These are phyloP conservation scores for Candida odintsovae DNA, from an alignment of 805 yeast genomes.

Conservation along the genomic window DNA sequence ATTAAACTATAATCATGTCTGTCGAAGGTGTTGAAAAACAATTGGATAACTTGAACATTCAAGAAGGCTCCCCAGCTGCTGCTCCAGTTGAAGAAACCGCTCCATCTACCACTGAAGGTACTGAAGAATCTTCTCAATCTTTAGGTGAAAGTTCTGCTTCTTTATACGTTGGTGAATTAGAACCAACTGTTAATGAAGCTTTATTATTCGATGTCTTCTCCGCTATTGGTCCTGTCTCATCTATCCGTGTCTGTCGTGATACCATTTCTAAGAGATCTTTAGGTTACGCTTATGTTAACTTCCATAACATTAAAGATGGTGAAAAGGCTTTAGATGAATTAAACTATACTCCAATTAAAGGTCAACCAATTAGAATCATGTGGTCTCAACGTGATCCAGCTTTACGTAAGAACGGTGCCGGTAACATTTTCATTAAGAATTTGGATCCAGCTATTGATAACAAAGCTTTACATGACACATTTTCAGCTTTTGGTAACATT, in stretches of 20 bases:
- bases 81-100: constrained; percentile 24
- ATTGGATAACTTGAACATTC: constrained; percentile 42
- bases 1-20: constrained; percentile 32
- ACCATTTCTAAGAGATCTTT: constrained; percentile 94
- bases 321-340: constrained; percentile 91
- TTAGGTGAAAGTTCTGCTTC: constrained; percentile 69
- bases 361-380: constrained; percentile 98
- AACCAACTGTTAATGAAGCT: constrained; percentile 90
- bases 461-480: constrained; percentile 97
- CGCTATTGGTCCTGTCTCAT: constrained; percentile 89
- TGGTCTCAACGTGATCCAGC: constrained; percentile 99
- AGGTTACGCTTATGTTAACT: constrained; percentile 98
- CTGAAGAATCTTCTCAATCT: constrained; percentile 29
- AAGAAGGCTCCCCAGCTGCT: constrained; percentile 25
- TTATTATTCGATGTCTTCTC: constrained; percentile 91
- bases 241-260: constrained; percentile 98
- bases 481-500: constrained; percentile 93
- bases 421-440: constrained; percentile 97
- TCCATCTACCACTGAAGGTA: constrained; percentile 15
- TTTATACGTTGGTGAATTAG: constrained; percentile 95
- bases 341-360: constrained; percentile 91
- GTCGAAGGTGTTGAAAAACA: constrained; percentile 36
- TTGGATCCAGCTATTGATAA: constrained; percentile 97
- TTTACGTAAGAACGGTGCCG: constrained; percentile 88
- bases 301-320: constrained; percentile 83